These are phyloP conservation scores for Monoraphidium neglectum DNA, from an alignment of 139 green algal species.

Conservation along the genomic window DNA sequence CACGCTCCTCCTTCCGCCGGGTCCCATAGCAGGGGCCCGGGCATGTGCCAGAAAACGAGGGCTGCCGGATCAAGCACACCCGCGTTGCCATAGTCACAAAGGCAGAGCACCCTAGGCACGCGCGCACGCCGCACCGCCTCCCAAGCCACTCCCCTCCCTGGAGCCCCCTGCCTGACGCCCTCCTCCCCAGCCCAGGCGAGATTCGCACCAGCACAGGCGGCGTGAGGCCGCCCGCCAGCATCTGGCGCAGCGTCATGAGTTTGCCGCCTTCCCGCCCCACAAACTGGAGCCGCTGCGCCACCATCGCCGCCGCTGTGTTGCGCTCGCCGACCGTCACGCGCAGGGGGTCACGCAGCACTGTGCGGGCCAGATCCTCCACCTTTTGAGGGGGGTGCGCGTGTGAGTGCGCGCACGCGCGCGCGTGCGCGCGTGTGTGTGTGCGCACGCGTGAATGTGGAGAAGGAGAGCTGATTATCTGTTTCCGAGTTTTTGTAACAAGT, in stretches of 20 bases:
- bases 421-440: neutral
- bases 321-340: slow-evolving; percentile 83
- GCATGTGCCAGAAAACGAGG: too few relatives aligned
- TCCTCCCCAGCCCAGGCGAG: neutral
- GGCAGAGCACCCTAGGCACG: neutral
- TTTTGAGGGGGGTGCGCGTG: too few relatives aligned
- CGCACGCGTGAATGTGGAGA: neutral
- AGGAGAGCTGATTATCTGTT: neutral
- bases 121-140: too few relatives aligned
- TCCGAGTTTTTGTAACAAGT: too few relatives aligned
- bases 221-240: slow-evolving; percentile 76
- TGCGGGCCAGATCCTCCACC: slow-evolving; percentile 84
- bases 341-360: slow-evolving; percentile 84
- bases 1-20: too few relatives aligned
- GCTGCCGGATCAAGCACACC: too few relatives aligned
- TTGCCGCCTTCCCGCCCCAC: slow-evolving; percentile 92
- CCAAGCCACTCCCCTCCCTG: too few relatives aligned
- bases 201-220: slow-evolving; percentile 93
- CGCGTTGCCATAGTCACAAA: too few relatives aligned
- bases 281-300: slow-evolving; percentile 91
- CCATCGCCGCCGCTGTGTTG: slow-evolving; percentile 62
- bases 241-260: slow-evolving; percentile 88
- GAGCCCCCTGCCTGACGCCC: neutral
- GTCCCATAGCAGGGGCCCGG: too few relatives aligned
- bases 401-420: too few relatives aligned